Evolutionary conservation across 176 grass and related monocot species (phyloP), one percentile per base, ranked within the genome.

Genomic region (Paspalum vaginatum): DNA sequence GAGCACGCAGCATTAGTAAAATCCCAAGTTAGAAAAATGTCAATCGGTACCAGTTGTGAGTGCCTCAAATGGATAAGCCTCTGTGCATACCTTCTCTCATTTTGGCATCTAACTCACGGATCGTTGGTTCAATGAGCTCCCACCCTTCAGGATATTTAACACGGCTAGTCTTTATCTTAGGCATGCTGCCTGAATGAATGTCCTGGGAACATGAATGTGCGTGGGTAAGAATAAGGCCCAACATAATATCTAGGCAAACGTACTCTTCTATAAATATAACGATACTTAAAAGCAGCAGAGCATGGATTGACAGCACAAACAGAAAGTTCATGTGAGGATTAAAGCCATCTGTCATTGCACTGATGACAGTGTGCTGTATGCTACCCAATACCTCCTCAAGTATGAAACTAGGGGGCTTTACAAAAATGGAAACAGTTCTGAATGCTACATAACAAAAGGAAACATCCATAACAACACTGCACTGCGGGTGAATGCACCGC

Each of bases 101-200:
- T 68, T 98, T 95, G 52, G 92, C 92, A 68, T 98, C 92, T 54
- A 98, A 61, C 68, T 95, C 95, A 71, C 84, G 84, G 66, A 93
- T 81, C 39, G 92, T 98, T 41, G 92, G 95, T 48, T 98, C 90
- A 47, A 95, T 98, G 76, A 95, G 92, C 50, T 80, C 88, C 92
- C 95, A 98, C 76, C 92, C 95, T 71, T 89, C 90, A n/a, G 95
- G 95, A 67, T 98, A 98, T 64, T 69, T 85, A 41, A 95, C 87
- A 68, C 85, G 87, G 73, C 87, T 95, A 15, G 89, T 95, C 78
- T 95, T 95, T 84, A 95, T 90, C 78, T 92, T 95, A n/a, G 93
- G 87, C 89, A 95, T 95, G 68, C 25, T 83, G 74, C 20, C 43
- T 68, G 27, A 40, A 18, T 9, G 0, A 68, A 68, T 11, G 48